phyloP scores from a whole-genome alignment of 208 protist genomes.

The Trypanosoma brucei region DNA sequence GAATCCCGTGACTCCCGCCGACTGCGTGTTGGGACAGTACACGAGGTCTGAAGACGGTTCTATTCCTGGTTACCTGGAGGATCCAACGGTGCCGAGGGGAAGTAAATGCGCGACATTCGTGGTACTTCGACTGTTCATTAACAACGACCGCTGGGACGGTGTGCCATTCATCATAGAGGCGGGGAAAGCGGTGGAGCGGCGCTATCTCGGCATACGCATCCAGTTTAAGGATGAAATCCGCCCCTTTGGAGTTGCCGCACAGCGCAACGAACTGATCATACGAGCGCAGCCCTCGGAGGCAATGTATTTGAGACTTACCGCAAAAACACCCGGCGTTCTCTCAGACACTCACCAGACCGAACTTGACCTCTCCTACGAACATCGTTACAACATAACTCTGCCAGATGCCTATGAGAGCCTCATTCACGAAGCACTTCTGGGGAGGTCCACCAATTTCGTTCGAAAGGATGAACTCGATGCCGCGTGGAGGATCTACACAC shows the following conservation, averaged over 20 bases:
- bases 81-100: constrained; percentile 68
- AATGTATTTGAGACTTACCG: constrained; percentile 91
- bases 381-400: constrained; percentile 70
- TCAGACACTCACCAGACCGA: constrained; percentile 81
- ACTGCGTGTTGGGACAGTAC: constrained; percentile 93
- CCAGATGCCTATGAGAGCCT: constrained; percentile 91
- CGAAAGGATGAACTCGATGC: constrained; percentile 89
- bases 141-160: constrained; percentile 92
- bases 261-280: constrained; percentile 92
- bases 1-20: constrained; percentile 41
- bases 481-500: constrained; percentile 90
- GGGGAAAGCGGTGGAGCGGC: constrained; percentile 87
- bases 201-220: constrained; percentile 77
- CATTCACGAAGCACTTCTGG: constrained; percentile 79
- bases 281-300: constrained; percentile 89
- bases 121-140: constrained; percentile 72
- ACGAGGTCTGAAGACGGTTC: constrained; percentile 64
- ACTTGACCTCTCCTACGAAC: constrained; percentile 87
- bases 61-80: constrained; percentile 87
- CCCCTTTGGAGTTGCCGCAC: constrained; percentile 65
- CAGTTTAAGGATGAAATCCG: constrained; percentile 88
- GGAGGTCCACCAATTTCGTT: constrained; percentile 89
- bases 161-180: constrained; percentile 92
- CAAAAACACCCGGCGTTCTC: constrained; percentile 80
- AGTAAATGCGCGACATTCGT: constrained; percentile 90